A percentile compares a stretch with the other conserved stretches of the same genome.
Conservation (phyloP, 176 grass and related monocot genomes). For the Cenchrus purpureus region DNA sequence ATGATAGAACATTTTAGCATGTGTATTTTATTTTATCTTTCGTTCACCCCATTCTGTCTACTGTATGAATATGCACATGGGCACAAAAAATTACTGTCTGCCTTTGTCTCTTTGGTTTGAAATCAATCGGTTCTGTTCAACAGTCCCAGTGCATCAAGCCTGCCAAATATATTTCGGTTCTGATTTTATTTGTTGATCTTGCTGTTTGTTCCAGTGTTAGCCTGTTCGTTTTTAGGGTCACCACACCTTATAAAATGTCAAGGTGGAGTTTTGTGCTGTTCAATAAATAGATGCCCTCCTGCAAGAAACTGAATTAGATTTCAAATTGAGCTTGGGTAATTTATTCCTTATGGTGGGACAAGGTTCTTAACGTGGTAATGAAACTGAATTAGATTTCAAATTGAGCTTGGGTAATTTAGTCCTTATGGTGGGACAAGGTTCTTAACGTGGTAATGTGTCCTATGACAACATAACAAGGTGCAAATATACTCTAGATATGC, state of each 20-base stretch:
- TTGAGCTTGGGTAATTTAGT: not conserved
- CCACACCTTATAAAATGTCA: not conserved
- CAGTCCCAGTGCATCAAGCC: too few species aligned
- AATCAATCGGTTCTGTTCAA: too few species aligned
- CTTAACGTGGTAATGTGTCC: not conserved
- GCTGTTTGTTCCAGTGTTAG: not conserved
- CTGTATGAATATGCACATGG: too few species aligned
- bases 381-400: not conserved
- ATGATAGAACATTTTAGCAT: too few species aligned
- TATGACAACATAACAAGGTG: too few species aligned
- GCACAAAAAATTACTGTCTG: too few species aligned
- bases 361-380: not conserved
- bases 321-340: not conserved
- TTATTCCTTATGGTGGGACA: not conserved
- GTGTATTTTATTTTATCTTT: too few species aligned
- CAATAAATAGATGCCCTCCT: not conserved
- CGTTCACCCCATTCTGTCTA: too few species aligned
- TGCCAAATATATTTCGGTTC: not conserved
- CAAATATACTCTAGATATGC: not conserved
- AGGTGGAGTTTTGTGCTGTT: not conserved
- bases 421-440: not conserved
- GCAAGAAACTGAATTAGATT: not conserved
- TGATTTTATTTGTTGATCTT: not conserved
- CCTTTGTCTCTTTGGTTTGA: not conserved
- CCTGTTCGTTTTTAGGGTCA: not conserved